Evolutionary conservation across 352 stramenopile species (phyloP).

Genomic region (Globisporangium recalcitrans): DNA sequence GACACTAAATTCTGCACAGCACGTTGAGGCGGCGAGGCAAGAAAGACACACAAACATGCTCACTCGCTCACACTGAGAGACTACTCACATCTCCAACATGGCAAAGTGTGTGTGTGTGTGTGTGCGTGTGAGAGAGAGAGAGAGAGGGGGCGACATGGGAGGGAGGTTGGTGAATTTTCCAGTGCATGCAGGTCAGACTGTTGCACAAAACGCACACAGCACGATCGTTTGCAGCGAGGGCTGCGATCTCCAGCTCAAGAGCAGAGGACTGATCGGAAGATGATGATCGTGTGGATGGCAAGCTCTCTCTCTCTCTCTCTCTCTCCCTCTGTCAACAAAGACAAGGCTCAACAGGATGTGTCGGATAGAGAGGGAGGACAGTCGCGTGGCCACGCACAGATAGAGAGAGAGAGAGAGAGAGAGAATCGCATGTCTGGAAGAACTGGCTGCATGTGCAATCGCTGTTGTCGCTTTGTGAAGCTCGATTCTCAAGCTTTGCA

Average conservation of each 20-base stretch:
- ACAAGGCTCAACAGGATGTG: slow-evolving; percentile 5
- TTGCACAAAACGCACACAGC: not conserved
- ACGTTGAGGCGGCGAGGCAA: not conserved
- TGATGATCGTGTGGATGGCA: not conserved
- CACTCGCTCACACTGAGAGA: not conserved
- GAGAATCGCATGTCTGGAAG: not conserved
- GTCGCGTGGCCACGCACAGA: not conserved
- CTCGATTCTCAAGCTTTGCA: not conserved
- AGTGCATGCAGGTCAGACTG: not conserved
- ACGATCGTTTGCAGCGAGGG: not conserved
- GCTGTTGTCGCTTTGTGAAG: not conserved
- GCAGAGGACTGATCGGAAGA: not conserved
- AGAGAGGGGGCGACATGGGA: too few species aligned
- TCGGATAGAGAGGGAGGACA: not conserved
- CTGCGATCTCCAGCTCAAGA: not conserved
- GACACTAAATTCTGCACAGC: not conserved
- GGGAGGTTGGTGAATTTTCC: not conserved
- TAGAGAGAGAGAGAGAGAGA: not conserved
- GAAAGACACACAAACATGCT: not conserved
- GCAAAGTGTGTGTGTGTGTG: not conserved
- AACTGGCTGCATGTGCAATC: slow-evolving; percentile 3
- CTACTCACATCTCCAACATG: not conserved
- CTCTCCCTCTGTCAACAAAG: too few species aligned
- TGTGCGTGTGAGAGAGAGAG: not conserved
- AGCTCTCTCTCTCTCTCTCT: too few species aligned